Percentiles rank a stretch among this genome's conserved stretches.
Evolutionary conservation across 257 asterid genomes (phyloP).

Genomic region (Galeopsis tetrahit): DNA sequence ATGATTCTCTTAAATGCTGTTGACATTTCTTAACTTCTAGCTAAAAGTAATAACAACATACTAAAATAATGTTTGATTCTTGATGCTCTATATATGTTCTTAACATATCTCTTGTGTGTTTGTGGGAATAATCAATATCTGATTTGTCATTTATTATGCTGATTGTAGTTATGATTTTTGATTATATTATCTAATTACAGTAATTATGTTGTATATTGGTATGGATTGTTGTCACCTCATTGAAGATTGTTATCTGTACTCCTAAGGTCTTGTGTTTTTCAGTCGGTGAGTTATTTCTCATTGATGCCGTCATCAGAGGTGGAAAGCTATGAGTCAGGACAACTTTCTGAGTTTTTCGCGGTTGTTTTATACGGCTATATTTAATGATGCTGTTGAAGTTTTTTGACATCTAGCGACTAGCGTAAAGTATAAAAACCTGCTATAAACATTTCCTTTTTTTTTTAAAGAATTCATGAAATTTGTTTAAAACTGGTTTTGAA

Average conservation of each 20-base stretch:
- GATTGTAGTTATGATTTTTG: not conserved
- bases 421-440: not conserved
- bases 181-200: not conserved
- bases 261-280: not conserved
- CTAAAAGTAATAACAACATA: not conserved
- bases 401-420: slow-evolving; percentile 11
- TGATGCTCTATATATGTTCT: not conserved
- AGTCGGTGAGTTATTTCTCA: slow-evolving; percentile 31
- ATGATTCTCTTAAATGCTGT: slow-evolving; percentile 19
- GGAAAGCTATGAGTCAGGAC: slow-evolving; percentile 16
- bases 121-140: not conserved
- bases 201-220: not conserved
- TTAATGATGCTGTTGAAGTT: slow-evolving; percentile 22
- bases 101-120: no score
- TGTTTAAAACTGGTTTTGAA: not conserved
- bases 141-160: not conserved
- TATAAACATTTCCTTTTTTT: not conserved
- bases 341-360: slow-evolving; percentile 21
- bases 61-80: not conserved
- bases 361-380: slow-evolving; percentile 22
- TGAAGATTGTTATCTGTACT: slow-evolving; percentile 10
- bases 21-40: slow-evolving; percentile 12
- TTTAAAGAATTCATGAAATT: no score
- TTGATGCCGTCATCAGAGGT: slow-evolving; percentile 32
- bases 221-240: not conserved